These are phyloP conservation scores for Carex littledalei DNA, from an alignment of 176 grass and related monocot species.

Conservation along the genomic window DNA sequence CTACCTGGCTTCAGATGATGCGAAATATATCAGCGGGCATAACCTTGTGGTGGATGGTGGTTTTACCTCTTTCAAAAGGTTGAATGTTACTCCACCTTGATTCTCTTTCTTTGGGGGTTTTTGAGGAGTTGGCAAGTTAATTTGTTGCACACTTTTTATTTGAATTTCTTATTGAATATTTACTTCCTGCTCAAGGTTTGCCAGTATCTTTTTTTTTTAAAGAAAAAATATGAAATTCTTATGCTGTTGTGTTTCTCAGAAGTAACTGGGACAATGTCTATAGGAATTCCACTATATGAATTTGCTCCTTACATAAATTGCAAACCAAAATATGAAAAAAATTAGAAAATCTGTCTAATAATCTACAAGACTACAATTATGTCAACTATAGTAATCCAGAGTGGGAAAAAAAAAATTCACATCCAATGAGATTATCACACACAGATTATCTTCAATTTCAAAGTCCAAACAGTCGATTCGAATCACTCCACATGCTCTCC, in stretches of 20 bases:
- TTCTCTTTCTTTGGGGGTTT: neutral
- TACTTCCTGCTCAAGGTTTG: neutral
- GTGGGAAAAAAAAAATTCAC: too few relatives aligned
- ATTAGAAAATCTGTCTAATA: neutral
- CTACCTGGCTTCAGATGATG: slow-evolving; percentile 58
- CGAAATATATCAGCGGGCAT: slow-evolving; percentile 48
- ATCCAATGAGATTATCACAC: too few relatives aligned
- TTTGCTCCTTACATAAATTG: neutral
- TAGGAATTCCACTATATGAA: neutral
- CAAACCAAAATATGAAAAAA: neutral
- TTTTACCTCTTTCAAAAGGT: slow-evolving; percentile 25
- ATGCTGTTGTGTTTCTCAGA: neutral
- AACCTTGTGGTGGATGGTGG: slow-evolving; percentile 67
- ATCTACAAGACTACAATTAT: too few relatives aligned
- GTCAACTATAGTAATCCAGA: too few relatives aligned
- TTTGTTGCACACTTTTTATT: neutral
- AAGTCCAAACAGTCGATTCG: too few relatives aligned
- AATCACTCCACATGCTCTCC: too few relatives aligned
- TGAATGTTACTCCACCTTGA: neutral
- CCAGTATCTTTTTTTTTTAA: neutral
- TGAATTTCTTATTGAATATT: neutral
- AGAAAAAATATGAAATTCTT: neutral
- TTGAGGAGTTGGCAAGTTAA: neutral
- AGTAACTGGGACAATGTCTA: neutral
- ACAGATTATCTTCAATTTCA: too few relatives aligned